Base-by-base conservation (phyloP, 2,329 filamentous ascomycete species). In the Blastomyces silverae region DNA sequence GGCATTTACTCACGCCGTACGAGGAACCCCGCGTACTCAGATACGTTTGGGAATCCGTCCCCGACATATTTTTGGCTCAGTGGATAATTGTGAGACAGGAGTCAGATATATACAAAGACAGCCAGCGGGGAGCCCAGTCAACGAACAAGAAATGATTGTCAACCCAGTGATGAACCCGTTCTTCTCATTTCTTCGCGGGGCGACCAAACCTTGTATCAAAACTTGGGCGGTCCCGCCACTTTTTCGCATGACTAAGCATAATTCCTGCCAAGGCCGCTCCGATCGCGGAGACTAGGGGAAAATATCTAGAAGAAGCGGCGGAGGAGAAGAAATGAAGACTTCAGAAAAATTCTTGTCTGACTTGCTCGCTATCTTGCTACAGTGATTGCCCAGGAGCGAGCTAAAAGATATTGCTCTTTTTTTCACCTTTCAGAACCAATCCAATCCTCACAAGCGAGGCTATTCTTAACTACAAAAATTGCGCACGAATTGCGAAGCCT, bases 11-110 rank as follows among this genome's bases (percentile, higher is more conserved):
- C 79, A 87, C 85, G 71, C 84, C 83, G 75, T 86, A 87, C 34
- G 82, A 85, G 66, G 84, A 85, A 69, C 85, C 85, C 68, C 85
- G 78, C 25, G 85, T 87, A 71, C 84, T 87, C 64, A 87, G 77
- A 72, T 87, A 88, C 70, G 80, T 80, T 71, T 87, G 85, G 15
- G 85, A 86, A 37, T 69, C 67, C 4, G 70, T 71, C 59, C 64
- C 28, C 42, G 67, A 46, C 68, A 69, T 69, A n/a, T 28, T 44
- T 61, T 55, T 31, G 11, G n/a, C 11, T 62, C 22, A 39, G 5
- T 20, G 22, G 1, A 42, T 25, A 15, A n/a, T 28, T 11, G n/a
- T 11, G 28, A 15, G 15, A 28, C n/a, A 11, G 57, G 48, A 46
- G 63, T 46, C 25, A 42, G 28, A 42, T 52, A 28, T 11, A 34